Evolutionary conservation across 257 asterid species (phyloP).

Genomic region (Nemophila menziesii): DNA sequence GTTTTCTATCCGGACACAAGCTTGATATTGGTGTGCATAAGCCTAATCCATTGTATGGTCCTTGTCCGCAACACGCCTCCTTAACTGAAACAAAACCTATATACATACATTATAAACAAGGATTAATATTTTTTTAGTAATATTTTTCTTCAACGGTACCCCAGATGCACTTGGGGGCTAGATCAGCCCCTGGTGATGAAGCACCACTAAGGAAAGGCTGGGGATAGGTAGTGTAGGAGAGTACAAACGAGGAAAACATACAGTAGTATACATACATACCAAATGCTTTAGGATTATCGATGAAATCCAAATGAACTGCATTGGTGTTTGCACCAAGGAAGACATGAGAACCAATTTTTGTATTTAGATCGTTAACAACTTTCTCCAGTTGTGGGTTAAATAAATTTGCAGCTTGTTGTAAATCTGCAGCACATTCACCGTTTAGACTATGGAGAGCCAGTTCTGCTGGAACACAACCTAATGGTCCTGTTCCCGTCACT

Average conservation of each 20-base stretch:
- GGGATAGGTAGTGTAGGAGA: too few species aligned
- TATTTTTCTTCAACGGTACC: too few species aligned
- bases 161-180: too few species aligned
- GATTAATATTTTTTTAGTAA: too few species aligned
- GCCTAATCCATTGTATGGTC: slow-evolving; percentile 69
- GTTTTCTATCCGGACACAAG: slow-evolving; percentile 63
- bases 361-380: slow-evolving; percentile 34
- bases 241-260: too few species aligned
- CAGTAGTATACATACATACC: slow-evolving; percentile 22
- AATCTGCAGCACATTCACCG: slow-evolving; percentile 49
- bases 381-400: slow-evolving; percentile 55
- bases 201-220: too few species aligned
- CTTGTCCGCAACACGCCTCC: slow-evolving; percentile 81
- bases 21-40: slow-evolving; percentile 58
- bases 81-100: slow-evolving; percentile 67
- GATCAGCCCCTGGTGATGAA: too few species aligned
- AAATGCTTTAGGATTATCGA: slow-evolving; percentile 40
- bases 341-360: slow-evolving; percentile 19
- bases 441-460: slow-evolving; percentile 42
- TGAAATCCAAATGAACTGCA: slow-evolving; percentile 31
- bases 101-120: not conserved
- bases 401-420: slow-evolving; percentile 48
- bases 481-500: slow-evolving; percentile 74
- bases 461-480: slow-evolving; percentile 80
- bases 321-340: slow-evolving; percentile 54